Conservation (phyloP, 169 alveolate species). For the Eimeria necatrix region DNA sequence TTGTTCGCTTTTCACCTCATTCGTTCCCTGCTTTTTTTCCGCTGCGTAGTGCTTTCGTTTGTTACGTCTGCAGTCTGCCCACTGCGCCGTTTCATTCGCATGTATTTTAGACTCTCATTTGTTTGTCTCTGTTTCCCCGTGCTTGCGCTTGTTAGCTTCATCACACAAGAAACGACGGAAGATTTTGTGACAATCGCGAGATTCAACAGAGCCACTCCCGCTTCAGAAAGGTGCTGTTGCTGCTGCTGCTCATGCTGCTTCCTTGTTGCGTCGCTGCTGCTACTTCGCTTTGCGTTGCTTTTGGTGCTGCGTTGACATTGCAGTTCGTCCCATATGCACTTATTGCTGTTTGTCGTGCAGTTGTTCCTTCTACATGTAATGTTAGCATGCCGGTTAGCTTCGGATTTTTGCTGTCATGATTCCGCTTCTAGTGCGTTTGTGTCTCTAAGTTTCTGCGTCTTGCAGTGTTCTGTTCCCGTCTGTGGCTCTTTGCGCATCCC, state of each 20-base stretch:
- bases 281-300: neutral
- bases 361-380: neutral
- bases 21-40: no score
- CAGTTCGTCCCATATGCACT: neutral
- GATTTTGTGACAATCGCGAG: constrained; percentile 6
- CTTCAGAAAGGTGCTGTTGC: neutral
- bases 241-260: neutral
- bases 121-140: neutral
- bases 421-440: no score
- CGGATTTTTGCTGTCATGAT: no score
- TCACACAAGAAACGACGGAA: constrained; percentile 21
- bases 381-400: no score
- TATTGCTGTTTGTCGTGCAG: neutral
- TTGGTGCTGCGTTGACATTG: neutral
- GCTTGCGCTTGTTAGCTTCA: neutral
- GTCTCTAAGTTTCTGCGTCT: no score
- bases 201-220: constrained; percentile 11
- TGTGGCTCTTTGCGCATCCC: no score
- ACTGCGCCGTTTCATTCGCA: no score
- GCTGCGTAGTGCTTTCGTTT: no score
- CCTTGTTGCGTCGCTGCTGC: neutral
- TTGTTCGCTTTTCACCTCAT: no score
- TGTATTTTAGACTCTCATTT: neutral
- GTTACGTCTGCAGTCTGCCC: no score
- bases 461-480: no score